A percentile compares a stretch with the other conserved stretches of the same genome.
Evolutionary conservation across 176 grass and related monocot species (phyloP).

Genomic region (Pontederia crassipes): DNA sequence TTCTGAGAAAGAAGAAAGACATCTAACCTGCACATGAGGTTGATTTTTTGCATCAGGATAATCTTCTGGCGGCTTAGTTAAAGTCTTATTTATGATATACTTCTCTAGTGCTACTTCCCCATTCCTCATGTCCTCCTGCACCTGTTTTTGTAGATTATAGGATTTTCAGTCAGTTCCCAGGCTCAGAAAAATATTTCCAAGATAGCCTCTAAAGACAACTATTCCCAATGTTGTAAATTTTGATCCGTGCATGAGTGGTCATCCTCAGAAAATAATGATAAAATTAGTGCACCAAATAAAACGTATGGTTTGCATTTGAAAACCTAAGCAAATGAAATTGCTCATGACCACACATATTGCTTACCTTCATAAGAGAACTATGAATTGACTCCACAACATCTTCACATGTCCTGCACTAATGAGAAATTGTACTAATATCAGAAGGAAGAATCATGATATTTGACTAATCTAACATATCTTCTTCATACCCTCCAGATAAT

Average conservation of each 20-base stretch:
- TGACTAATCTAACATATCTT: not conserved
- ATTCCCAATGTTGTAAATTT: not conserved
- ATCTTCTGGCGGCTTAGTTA: slow-evolving; percentile 90
- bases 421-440: slow-evolving; percentile 16
- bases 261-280: slow-evolving; percentile 15
- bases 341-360: not conserved
- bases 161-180: not conserved
- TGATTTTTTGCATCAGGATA: slow-evolving; percentile 99
- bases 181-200: not conserved
- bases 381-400: slow-evolving; percentile 69
- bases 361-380: slow-evolving; percentile 70
- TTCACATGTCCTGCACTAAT: slow-evolving; percentile 50
- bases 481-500: slow-evolving; percentile 73
- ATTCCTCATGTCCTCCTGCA: slow-evolving; percentile 83
- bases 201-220: not conserved
- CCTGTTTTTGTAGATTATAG: slow-evolving; percentile 37
- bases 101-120: slow-evolving; percentile 86
- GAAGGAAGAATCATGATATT: slow-evolving; percentile 6
- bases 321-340: not conserved
- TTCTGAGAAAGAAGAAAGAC: not conserved
- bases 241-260: not conserved
- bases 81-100: slow-evolving; percentile 89
- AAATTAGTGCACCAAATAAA: not conserved
- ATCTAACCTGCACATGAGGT: slow-evolving; percentile 90
- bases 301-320: not conserved